Base-by-base conservation (phyloP, 768 basidiomycete genomes). In the Leccinellum luteum region DNA sequence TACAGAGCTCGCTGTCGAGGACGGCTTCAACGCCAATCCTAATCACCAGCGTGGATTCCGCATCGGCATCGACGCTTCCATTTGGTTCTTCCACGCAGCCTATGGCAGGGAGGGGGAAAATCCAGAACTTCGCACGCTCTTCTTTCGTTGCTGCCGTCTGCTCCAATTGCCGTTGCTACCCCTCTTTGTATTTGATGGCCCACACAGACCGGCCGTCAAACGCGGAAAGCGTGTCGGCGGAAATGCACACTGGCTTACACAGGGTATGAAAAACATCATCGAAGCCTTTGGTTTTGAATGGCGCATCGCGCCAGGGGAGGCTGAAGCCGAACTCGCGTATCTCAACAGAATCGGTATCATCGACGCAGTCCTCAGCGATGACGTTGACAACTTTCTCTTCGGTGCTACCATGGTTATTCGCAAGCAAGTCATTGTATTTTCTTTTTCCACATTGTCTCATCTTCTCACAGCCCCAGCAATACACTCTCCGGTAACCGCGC, bases 181-280 rank as follows among this genome's bases (percentile, higher is more conserved):
- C 0, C 80, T 97, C 13, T 95, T 96, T 69, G 90, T 96, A 4
- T 97, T 96, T 67, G 93, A 97, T 72, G 94, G 94, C 0, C 90
- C 90, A 0, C 82, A 86, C 59, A 82, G 94, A 59, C 94, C 94
- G 3, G 81, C 83, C 21, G 71, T 88, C 61, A 97, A 97, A 74
- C 81, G 90, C 34, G 87, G 86, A 2, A 90, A 90, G 73, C 81
- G 81, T 38, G 83, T 90, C 30, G 81, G 83, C 38, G 81, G 81
- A 41, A 79, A 81, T 7, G 76, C 70, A 47, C 82, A 87, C 64
- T 87, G 85, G 75, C 79, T 92, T 45, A 83, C 84, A 8, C 81
- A 84, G 32, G 87, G 87, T 3, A 89, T 89, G 86, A 89, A 90
- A 71, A 79, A 81, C 19, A 87, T 91, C 48, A 85, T 90, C 2